Base-by-base conservation (phyloP, 257 asterid species). In the Solanum bulbocastanum region DNA sequence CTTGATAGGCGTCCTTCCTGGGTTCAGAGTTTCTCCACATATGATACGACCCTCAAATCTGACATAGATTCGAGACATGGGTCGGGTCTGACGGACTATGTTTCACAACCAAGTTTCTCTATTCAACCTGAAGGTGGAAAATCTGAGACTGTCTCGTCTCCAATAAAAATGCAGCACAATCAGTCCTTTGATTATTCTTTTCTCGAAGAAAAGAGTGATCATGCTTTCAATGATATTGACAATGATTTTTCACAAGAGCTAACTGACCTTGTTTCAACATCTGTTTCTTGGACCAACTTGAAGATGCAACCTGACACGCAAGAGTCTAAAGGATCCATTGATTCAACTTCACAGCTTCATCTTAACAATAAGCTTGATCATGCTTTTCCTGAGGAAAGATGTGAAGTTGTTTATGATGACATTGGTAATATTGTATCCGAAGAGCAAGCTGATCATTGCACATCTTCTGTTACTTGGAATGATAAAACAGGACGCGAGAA, bases 391-490 rank as follows among this genome's bases (percentile, higher is more conserved):
- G 91, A 86, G 79, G 96, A 91, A 88, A 92, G 90, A 86, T 78
- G 82, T 88, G 88, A 92, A 30, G 91, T 91, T 89, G 87, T 76
- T 27, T 90, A 86, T 88, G 95, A 90, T 88, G 93, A 91, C 88
- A 85, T 83, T 87, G 90, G 58, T 81, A 90, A 83, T 86, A 88
- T 87, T 88, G 86, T 87, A 83, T 91, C 92, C 20, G 94, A 88
- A 72, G 96, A 93, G 90, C 95, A 89, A 86, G 92, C 90, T 89
- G 90, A 88, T 76, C 88, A 89, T 87, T 87, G 90, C 88, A 91
- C 94, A 75, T 92, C 95, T 87, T 92, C 90, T 85, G 93, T 89
- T 90, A 89, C 92, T 10, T 92, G 95, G 92, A 92, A 95, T 87
- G 94, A 89, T 90, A 74, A 86, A 30, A 86, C 73, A 74, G 73